Evolutionary conservation across 2,329 filamentous ascomycete genomes (phyloP).

Genomic region (Hymenoscyphus occultus): DNA sequence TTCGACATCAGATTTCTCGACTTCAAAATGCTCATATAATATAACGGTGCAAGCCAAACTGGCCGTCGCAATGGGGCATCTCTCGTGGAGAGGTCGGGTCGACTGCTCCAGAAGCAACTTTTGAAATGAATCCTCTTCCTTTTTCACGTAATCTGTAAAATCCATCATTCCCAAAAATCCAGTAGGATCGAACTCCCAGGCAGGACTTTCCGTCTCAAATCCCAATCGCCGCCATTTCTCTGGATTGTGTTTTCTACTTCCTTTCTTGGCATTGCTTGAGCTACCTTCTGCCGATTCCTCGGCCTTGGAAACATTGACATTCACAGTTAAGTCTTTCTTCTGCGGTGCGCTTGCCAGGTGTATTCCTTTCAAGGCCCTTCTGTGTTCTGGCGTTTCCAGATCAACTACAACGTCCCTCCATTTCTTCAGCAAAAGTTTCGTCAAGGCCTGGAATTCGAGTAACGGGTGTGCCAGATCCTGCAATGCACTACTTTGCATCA

Average conservation of each 20-base stretch:
- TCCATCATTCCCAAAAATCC: conserved; percentile 98
- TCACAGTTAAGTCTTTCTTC: conserved; percentile 39
- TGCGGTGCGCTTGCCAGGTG: conserved; percentile 79
- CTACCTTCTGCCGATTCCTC: conserved; percentile 41
- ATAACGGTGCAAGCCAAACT: conserved; percentile 85
- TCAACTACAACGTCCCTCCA: conserved; percentile 87
- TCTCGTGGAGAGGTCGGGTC: conserved; percentile 63
- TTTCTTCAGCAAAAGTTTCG: conserved; percentile 80
- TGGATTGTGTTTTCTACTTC: conserved; percentile 72
- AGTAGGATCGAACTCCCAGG: conserved; percentile 77
- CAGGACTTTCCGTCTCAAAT: conserved; percentile 86
- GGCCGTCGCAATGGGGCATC: conserved; percentile 83
- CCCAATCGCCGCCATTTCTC: conserved; percentile 92
- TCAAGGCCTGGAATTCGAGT: conserved; percentile 88
- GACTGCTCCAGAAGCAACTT: conserved; percentile 90
- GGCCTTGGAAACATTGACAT: conserved; percentile 19
- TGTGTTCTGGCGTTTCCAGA: conserved; percentile 81
- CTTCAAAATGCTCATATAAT: conserved; percentile 92
- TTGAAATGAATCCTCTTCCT: conserved; percentile 88
- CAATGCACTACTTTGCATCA: conserved; percentile 92
- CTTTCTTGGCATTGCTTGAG: conserved; percentile 45
- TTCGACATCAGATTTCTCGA: conserved; percentile 78
- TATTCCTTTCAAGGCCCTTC: conserved; percentile 71
- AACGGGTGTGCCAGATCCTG: conserved; percentile 88
- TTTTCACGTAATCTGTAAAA: conserved; percentile 86